Evolutionary conservation across 2,329 filamentous ascomycete genomes (phyloP), one percentile per base, ranked within the genome.

Genomic region (Lojkania enalia): DNA sequence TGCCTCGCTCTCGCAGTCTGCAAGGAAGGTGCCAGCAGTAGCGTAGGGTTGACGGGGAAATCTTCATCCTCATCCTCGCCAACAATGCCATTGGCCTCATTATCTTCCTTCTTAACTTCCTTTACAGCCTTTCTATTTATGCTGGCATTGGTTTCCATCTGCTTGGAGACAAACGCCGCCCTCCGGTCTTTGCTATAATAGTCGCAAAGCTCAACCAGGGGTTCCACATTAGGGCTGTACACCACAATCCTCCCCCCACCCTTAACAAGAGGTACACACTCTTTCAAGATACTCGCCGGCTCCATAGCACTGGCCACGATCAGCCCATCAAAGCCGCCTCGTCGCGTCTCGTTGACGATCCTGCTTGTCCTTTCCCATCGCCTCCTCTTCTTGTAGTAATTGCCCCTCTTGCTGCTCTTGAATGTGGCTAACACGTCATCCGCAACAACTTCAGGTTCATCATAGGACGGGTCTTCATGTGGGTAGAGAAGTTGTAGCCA

Each of bases 401-500:
- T 86, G 20, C 87, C 87, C 23, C 91, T 81, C 45, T 91, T 90
- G 52, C 86, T 90, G 12, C 85, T 81, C 72, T 96, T 97, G 80
- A 87, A 84, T 1, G 78, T 73, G 0, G 81, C 74, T 2, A 97
- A 74, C 18, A 80, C 78, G 13, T 84, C 80, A 0, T 83, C 75
- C 0, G 83, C 60, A 1, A 85, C 75, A 0, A 73, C 64, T 0
- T 82, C 76, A 0, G 90, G 86, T 41, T 85, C 80, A 19, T 81
- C 78, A 70, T 95, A 96, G 3, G 86, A 82, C 1, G 81, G 78
- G 67, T 97, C 94, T 20, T 83, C 75, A 25, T 81, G 73, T 0
- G 94, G 94, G 18, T 87, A 79, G 13, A 96, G 74, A 4, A 99
- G 82, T 70, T 97, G 92, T 2, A 99, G 81, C 91, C 92, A 99